A percentile compares a stretch with the other conserved stretches of the same genome.
phyloP scores from a whole-genome alignment of 257 asterid genomes.

The Solanum chaucha region DNA sequence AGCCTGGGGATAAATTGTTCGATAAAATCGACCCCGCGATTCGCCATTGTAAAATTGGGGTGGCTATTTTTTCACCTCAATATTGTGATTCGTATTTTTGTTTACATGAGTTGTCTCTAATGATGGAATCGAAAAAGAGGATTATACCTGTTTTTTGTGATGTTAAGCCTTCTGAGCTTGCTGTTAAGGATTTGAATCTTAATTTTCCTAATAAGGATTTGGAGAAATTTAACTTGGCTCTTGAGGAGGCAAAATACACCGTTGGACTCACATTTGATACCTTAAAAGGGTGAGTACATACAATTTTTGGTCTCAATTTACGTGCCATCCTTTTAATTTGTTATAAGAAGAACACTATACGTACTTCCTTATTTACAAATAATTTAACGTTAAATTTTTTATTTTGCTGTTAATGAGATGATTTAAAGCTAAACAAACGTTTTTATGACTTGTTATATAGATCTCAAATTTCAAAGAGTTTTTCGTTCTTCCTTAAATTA shows the following conservation, averaged over 20 bases:
- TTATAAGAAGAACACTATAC: not conserved
- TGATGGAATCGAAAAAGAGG: conserved; percentile 43
- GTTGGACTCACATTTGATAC: conserved; percentile 84
- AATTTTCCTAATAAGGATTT: conserved; percentile 22
- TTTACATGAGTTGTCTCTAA: conserved; percentile 53
- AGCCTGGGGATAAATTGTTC: conserved; percentile 65
- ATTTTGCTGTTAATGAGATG: no score
- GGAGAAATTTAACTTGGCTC: conserved; percentile 36
- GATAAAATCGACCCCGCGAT: conserved; percentile 54
- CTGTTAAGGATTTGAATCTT: conserved; percentile 31
- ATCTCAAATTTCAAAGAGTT: not conserved
- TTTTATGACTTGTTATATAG: not conserved
- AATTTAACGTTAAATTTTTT: not conserved
- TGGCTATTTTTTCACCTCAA: conserved; percentile 68
- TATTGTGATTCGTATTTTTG: conserved; percentile 76
- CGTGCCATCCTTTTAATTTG: not conserved
- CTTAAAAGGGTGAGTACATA: conserved; percentile 31
- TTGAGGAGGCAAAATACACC: conserved; percentile 61
- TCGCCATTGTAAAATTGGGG: conserved; percentile 45
- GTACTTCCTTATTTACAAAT: not conserved
- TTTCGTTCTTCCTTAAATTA: not conserved
- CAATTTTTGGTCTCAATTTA: not conserved
- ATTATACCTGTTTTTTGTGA: conserved; percentile 67
- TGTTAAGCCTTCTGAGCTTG: conserved; percentile 72
- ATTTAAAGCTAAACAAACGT: not conserved